phyloP scores from a whole-genome alignment of 352 stramenopile species.

The Phytophthora sansomeana region DNA sequence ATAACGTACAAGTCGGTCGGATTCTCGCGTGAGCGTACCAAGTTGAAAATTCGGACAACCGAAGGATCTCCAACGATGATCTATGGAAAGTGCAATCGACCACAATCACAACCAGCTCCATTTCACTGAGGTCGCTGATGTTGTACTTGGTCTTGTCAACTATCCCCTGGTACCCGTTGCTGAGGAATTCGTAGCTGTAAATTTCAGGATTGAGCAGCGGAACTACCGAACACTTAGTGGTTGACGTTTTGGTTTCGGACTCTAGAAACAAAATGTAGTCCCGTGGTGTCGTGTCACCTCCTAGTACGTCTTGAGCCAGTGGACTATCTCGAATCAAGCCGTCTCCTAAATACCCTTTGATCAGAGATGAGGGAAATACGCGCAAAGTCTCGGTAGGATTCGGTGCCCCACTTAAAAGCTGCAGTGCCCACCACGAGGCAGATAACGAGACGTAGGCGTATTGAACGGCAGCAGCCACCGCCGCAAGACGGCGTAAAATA shows the following conservation, averaged over 20 bases:
- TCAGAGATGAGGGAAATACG: constrained; percentile 11
- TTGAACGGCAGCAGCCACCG: constrained; percentile 28
- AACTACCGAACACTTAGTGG: constrained; percentile 16
- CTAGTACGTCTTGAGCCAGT: constrained; percentile 28
- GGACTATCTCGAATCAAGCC: constrained; percentile 34
- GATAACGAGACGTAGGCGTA: constrained; percentile 34
- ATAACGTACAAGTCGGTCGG: constrained; percentile 20
- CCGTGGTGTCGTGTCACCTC: constrained; percentile 28
- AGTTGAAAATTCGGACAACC: constrained; percentile 22
- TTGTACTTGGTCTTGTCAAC: constrained; percentile 36
- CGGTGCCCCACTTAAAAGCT: constrained; percentile 18
- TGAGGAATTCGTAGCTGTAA: constrained; percentile 41
- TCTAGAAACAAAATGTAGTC: constrained; percentile 41
- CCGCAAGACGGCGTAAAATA: constrained; percentile 20
- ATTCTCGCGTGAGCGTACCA: constrained; percentile 15
- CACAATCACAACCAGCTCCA: constrained; percentile 40
- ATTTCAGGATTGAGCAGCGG: constrained; percentile 9
- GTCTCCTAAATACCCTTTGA: constrained; percentile 33
- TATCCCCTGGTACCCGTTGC: constrained; percentile 23
- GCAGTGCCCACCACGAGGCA: constrained; percentile 17
- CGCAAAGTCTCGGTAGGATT: constrained; percentile 11
- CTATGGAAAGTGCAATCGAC: constrained; percentile 42
- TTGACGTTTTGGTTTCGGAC: constrained; percentile 14
- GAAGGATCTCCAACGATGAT: constrained; percentile 16
- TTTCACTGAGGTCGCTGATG: constrained; percentile 31